Evolutionary conservation across 306 rosid genomes (phyloP).

Genomic region (Cicer bijugum): DNA sequence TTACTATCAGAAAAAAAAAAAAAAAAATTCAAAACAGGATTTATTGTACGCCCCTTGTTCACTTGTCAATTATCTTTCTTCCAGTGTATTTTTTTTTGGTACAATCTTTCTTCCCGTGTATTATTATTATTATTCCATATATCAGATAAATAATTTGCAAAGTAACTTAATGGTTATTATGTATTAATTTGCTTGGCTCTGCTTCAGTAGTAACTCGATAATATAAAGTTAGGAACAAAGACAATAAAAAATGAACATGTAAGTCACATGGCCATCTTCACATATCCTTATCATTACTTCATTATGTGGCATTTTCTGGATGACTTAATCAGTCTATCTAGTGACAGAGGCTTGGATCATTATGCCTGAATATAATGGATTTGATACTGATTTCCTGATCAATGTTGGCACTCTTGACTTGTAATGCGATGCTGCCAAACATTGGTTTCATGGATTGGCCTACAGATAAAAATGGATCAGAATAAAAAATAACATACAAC

Average conservation of each 20-base stretch:
- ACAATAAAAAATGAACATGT: background rate
- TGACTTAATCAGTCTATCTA: background rate
- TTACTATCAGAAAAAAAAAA: no score
- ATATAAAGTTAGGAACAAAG: background rate
- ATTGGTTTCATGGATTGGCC: conserved; percentile 42
- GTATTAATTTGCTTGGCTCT: background rate
- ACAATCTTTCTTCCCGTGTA: no score
- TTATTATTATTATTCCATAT: no score
- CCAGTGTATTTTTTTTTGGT: no score
- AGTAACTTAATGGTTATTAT: background rate
- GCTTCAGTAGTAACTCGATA: background rate
- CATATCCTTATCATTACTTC: background rate
- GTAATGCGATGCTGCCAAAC: background rate
- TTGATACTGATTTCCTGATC: background rate
- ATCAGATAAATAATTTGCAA: background rate
- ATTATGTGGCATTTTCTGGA: conserved; percentile 7
- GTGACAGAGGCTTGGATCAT: background rate
- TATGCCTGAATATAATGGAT: background rate
- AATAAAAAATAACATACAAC: conserved; percentile 1
- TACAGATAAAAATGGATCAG: conserved; percentile 33
- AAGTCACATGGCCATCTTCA: background rate
- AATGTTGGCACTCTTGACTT: background rate
- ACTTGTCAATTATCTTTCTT: no score
- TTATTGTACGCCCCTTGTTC: background rate
- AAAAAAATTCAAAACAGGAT: background rate